These are phyloP conservation scores for Ascosphaera pollenicola DNA, from an alignment of 2,329 filamentous ascomycete species.

Conservation along the genomic window DNA sequence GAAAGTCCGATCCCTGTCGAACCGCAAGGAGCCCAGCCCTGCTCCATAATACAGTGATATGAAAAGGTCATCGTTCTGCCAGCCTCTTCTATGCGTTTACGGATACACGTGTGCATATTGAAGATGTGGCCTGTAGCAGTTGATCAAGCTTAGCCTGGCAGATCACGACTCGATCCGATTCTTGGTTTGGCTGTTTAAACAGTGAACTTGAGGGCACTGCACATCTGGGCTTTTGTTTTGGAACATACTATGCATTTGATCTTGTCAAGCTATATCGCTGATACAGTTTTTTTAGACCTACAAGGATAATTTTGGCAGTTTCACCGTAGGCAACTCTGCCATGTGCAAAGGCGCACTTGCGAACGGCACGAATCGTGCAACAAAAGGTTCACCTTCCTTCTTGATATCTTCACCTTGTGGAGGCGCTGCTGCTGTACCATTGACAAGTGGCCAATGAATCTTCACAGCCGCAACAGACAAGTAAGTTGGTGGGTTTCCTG, in stretches of 20 bases:
- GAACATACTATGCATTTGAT: not conserved
- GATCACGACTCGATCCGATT: no score
- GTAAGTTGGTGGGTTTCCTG: constrained; percentile 4
- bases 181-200: no score
- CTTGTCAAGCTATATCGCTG: not conserved
- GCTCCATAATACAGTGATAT: no score
- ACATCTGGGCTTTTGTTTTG: no score
- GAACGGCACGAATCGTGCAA: constrained; percentile 22
- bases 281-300: not conserved
- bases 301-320: constrained; percentile 2
- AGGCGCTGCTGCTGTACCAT: constrained; percentile 14
- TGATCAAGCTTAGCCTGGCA: no score
- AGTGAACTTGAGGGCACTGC: no score
- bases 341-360: constrained; percentile 26
- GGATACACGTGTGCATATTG: no score
- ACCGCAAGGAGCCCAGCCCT: no score
- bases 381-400: constrained; percentile 15
- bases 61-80: no score
- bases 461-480: constrained; percentile 12
- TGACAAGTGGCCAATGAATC: constrained; percentile 15
- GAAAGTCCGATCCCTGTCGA: no score
- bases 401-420: constrained; percentile 13
- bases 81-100: no score
- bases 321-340: constrained; percentile 18
- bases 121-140: no score